Evolutionary conservation across 495 filamentous ascomycete species (phyloP).

Genomic region (Aspergillus ostianus): DNA sequence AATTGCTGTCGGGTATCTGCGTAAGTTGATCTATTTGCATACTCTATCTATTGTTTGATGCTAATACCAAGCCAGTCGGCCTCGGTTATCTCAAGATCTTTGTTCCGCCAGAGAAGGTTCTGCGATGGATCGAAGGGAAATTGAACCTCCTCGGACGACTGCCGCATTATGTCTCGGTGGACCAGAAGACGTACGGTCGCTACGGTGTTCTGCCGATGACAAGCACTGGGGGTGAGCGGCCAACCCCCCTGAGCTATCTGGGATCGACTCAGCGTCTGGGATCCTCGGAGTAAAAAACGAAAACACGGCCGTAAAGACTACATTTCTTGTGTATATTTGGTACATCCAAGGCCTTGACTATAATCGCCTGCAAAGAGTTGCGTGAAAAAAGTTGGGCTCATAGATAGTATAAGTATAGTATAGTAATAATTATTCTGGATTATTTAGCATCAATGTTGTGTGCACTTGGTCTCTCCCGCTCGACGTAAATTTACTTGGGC

Average conservation of each 20-base stretch:
- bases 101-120: conserved; percentile 74
- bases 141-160: conserved; percentile 77
- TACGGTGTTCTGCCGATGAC: conserved; percentile 80
- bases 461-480: conserved; percentile 27
- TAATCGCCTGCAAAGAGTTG: conserved; percentile 13
- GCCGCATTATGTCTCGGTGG: conserved; percentile 86
- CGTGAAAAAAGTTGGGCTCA: conserved; percentile 15
- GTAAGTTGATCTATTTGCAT: conserved; percentile 46
- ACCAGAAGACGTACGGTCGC: conserved; percentile 95
- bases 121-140: conserved; percentile 82
- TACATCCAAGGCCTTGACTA: conserved; percentile 13
- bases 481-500: conserved; percentile 25
- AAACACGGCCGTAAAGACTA: conserved; percentile 10
- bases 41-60: neutral
- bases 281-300: conserved; percentile 36
- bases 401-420: conserved; percentile 16
- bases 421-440: conserved; percentile 2
- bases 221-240: conserved; percentile 36
- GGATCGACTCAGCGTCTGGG: conserved; percentile 66
- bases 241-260: conserved; percentile 56
- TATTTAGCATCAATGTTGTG: conserved; percentile 14
- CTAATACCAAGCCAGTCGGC: conserved; percentile 55
- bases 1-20: conserved; percentile 77
- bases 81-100: conserved; percentile 82
- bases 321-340: conserved; percentile 39